Conservation (phyloP, 169 alveolate genomes). For the Eimeria necatrix region DNA sequence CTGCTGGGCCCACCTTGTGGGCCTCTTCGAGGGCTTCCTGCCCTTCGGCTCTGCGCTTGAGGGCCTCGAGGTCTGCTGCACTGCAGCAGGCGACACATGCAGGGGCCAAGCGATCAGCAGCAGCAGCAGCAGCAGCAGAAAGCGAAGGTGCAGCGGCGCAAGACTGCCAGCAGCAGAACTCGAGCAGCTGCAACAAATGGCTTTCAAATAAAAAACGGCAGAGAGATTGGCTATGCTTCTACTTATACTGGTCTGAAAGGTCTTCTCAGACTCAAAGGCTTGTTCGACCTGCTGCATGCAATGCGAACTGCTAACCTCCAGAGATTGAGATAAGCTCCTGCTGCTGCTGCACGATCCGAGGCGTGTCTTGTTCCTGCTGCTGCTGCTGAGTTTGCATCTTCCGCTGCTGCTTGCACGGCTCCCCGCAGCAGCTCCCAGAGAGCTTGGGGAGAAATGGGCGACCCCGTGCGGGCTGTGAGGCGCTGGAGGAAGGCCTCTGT, state of each 20-base stretch:
- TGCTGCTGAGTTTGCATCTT: not conserved
- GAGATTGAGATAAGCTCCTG: slow-evolving; percentile 7
- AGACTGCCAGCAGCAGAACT: not conserved
- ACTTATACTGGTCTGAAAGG: no score
- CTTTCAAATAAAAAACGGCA: no score
- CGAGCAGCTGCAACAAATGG: not conserved
- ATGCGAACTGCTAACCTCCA: slow-evolving; percentile 2
- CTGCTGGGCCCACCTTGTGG: not conserved
- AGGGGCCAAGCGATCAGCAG: not conserved
- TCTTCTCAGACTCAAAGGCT: no score
- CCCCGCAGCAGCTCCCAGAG: slow-evolving; percentile 17
- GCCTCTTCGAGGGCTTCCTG: not conserved
- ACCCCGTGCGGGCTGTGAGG: slow-evolving; percentile 20
- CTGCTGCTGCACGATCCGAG: slow-evolving; percentile 10
- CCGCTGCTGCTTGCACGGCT: not conserved
- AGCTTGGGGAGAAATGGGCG: slow-evolving; percentile 4
- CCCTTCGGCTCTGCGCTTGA: slow-evolving; percentile 25
- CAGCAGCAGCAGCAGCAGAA: not conserved
- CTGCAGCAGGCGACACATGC: slow-evolving; percentile 2
- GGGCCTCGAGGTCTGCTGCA: slow-evolving; percentile 33
- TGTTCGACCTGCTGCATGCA: no score
- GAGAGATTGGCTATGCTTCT: no score
- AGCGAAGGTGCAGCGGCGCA: not conserved
- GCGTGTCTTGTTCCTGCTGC: not conserved
- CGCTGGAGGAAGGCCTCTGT: slow-evolving; percentile 35